Evolutionary conservation across 441 rosid genomes (phyloP), one percentile per base, ranked within the genome.

Genomic region (Pelargonium citronellum): DNA sequence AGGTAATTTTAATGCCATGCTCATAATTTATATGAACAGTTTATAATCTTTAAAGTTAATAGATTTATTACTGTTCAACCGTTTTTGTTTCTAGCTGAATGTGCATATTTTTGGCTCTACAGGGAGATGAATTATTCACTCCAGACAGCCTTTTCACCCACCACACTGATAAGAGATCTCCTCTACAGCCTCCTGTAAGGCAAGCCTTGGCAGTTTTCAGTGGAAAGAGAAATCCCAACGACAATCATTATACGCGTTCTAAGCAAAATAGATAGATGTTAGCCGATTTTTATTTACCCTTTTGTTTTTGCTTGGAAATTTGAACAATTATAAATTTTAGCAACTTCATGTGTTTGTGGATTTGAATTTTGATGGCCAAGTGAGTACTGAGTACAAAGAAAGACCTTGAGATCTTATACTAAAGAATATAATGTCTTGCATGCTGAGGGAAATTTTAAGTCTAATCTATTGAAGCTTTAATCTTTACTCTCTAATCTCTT

Each of bases 191-290:
- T 69, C 96, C 97, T 0, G 78, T 92, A 44, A 86, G 96, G 82
- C 84, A 90, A 81, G 96, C 97, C 71, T 67, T 95, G 64, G 89
- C 89, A 4, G 87, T 86, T 71, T 95, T 90, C 79, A 82, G 97
- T 34, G 96, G 92, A 74, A 90, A 79, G 85, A 87, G 97, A 78
- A 92, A 95, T 77, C 99, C 97, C 16, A 95, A 95, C 62, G 99
- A 95, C 79, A 92, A 92, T 80, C 97, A 95, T 74, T 90, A 80
- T 79, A 87, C 91, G 69, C 94, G 92, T 37, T 77, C 89, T 0
- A 89, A 75, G 81, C 86, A 79, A 77, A 73, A 67, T 78, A 67
- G 22, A 20, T 65, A 27, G 10, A 39, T 39, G 39, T 34, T 58
- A 16, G 30, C 47, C 22, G 15, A 9, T 67, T 27, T 69, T 19